Base-by-base conservation (phyloP, 108 stramenopile species). In the Cyclostephanos tholiformis region DNA sequence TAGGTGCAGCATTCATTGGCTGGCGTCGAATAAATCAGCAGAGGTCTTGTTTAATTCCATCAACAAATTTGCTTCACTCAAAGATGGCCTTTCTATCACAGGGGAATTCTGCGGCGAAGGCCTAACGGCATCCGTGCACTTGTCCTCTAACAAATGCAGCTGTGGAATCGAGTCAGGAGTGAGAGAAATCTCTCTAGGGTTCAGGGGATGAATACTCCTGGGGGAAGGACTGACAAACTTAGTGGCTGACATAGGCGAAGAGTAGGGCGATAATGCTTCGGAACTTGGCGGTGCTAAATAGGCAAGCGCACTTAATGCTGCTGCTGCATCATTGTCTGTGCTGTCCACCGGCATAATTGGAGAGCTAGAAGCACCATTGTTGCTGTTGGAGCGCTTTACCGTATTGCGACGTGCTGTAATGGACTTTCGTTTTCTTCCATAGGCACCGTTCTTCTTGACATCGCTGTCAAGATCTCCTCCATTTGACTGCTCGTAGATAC, bases 1-100 rank as follows among this genome's bases (percentile, higher is more conserved):
- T 12, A 41, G 8, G 9, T 7, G 41, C 8, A 10, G 1, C 1
- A 1, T 12, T 46, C n/a, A 14, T 46, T 46, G 14, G 14, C 16
- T 46, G 16, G 14, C 44, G 44, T 14, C 16, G 16, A 14, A 16
- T 17, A 4, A 46, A 14, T 46, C 44, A 17, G 44, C 16, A 59
- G 77, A 71, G 16, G 67, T 74, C 44, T 69, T 80, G 41, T 73
- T 80, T 63, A 80, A 68, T 19, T 73, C 72, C 79, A 80, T 80
- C 29, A 80, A 43, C 35, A 80, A 48, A 35, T 62, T 74, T 20
- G 79, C 79, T 48, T 80, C 79, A 20, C 67, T 64, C 55, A 80
- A 68, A 10, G 72, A 80, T 16, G 79, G 72, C 36, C 68, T 39
- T 41, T 60, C 30, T 10, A 23, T 19, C 38, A 26, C 59, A 0